Evolutionary conservation across 108 stramenopile species (phyloP).

Genomic region (Tribonema minus): DNA sequence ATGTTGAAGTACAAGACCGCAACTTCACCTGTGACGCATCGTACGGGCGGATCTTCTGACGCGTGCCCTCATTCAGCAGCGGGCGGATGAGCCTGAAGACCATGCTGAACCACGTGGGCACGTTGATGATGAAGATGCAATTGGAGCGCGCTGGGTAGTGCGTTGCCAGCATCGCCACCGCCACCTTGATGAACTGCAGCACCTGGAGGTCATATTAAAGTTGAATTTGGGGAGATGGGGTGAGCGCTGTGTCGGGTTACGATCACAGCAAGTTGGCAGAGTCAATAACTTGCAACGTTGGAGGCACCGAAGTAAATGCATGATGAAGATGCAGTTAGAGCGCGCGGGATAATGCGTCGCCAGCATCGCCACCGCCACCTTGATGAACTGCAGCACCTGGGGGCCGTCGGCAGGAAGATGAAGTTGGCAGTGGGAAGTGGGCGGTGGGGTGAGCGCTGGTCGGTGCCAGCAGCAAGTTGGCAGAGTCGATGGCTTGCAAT

Average conservation of each 20-base stretch:
- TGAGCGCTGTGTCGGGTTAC: no score
- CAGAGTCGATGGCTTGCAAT: no score
- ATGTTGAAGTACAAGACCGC: no score
- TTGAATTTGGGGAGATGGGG: no score
- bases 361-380: conserved; percentile 27
- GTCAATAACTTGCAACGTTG: no score
- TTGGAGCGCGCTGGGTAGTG: conserved; percentile 39
- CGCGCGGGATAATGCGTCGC: conserved; percentile 40
- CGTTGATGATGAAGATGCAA: conserved; percentile 7
- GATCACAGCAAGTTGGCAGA: no score
- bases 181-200: conserved; percentile 22
- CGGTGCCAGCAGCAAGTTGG: no score
- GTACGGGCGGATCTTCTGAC: no score
- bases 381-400: conserved; percentile 15
- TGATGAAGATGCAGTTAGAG: no score
- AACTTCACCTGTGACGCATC: no score
- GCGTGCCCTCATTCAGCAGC: conserved; percentile 26
- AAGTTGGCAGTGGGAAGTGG: conserved; percentile 1
- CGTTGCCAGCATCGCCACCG: conserved; percentile 22
- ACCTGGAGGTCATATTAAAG: conserved; percentile 18
- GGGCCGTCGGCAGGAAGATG: conserved; percentile 18
- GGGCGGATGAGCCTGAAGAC: conserved; percentile 29
- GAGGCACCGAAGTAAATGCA: no score
- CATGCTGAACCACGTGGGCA: conserved; percentile 28
- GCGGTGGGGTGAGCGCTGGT: no score